Evolutionary conservation across 306 rosid species (phyloP).

Genomic region (Lathyrus sativus): DNA sequence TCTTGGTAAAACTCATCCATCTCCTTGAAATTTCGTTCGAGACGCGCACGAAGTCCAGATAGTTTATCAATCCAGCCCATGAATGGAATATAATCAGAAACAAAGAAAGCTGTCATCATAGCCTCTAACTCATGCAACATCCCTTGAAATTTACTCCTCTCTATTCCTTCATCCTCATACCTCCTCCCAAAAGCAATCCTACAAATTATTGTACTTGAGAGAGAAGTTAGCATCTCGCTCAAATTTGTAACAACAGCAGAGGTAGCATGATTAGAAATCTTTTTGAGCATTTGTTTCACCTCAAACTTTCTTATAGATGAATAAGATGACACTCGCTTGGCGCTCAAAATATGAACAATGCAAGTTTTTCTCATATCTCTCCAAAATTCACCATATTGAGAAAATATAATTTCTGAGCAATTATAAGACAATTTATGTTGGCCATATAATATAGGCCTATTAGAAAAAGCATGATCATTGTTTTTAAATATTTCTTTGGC

Average conservation of each 20-base stretch:
- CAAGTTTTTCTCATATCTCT: conserved; percentile 31
- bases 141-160: no score
- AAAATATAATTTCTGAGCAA: conserved; percentile 33
- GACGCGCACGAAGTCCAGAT: conserved; percentile 14
- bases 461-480: conserved; percentile 34
- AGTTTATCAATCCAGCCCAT: conserved; percentile 47
- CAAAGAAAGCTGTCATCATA: no score
- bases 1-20: conserved; percentile 25
- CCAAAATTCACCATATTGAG: conserved; percentile 47
- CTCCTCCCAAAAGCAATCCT: no score
- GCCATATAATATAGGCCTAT: conserved; percentile 35
- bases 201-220: conserved; percentile 37
- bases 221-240: conserved; percentile 26
- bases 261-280: conserved; percentile 24
- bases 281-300: conserved; percentile 18
- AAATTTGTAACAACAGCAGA: conserved; percentile 28
- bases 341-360: conserved; percentile 40
- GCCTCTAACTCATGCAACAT: no score
- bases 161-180: no score
- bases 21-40: conserved; percentile 26
- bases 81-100: no score
- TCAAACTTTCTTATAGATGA: conserved; percentile 34
- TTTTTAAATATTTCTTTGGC: no score
- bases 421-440: conserved; percentile 43
- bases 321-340: conserved; percentile 24